Evolutionary conservation across 2,329 filamentous ascomycete genomes (phyloP), one percentile per base, ranked within the genome.

Genomic region (Calonectria fujianensis): DNA sequence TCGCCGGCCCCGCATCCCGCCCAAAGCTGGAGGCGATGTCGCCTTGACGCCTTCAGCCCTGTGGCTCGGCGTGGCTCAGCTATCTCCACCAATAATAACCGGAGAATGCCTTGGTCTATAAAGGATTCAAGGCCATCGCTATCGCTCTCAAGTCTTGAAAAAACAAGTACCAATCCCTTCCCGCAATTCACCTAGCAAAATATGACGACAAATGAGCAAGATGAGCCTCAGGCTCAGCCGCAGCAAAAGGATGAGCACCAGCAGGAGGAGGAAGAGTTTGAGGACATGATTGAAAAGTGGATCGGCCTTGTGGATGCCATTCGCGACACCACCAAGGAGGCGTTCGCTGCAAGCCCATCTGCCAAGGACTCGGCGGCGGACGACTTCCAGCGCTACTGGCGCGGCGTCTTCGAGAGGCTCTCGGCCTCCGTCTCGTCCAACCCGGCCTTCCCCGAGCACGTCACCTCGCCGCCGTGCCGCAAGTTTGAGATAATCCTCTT

Each of bases 401-500:
- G 51, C 10, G 51, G 16, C 32, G 51, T 59, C 16, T 59, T 69
- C 11, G 35, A 57, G 13, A 52, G 57, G 51, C 66, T 69, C 18
- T 24, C 37, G 18, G 27, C 35, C 16, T 45, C 66, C 4, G 13
- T 69, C 37, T 37, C 35, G 14, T 57, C 66, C 11, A 35, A 45
- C 51, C 16, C 51, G 11, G 10, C 20, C 35, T n/a, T 69, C 24
- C 66, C 51, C 16, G 14, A 52, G 20, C 45, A 41, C 10, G 8
- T 69, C 35, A 59, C 50, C 16, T 45, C 37, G n/a, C 51, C 51
- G 35, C 66, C 66, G 24, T 39, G 32, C 27, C 27, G 29, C 48
- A 69, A 69, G 66, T 57, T 69, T 29, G 50, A 52, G 48, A 39
- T 69, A 18, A 57, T 52, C 4, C 50, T 69, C 66, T 69, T 69